phyloP scores from a whole-genome alignment of 495 filamentous ascomycete genomes.

The Aspergillus bertholletiae region DNA sequence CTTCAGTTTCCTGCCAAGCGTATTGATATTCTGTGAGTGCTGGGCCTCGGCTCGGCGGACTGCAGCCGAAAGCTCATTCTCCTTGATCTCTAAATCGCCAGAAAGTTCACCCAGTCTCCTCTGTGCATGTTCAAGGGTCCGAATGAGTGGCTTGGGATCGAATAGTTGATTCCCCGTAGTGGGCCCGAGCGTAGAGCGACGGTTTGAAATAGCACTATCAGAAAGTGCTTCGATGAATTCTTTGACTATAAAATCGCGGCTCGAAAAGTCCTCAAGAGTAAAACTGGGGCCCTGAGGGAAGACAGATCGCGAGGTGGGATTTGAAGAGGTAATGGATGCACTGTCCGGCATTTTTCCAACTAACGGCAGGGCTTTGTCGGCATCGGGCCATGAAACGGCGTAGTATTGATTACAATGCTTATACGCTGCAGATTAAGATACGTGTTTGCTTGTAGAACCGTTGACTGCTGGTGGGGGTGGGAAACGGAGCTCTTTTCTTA shows the following conservation, averaged over 20 bases:
- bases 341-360: conserved; percentile 36
- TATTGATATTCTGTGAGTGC: conserved; percentile 83
- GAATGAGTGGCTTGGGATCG: conserved; percentile 95
- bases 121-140: conserved; percentile 88
- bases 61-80: conserved; percentile 85
- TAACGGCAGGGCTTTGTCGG: not conserved
- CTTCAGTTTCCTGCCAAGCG: conserved; percentile 80
- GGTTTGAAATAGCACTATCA: conserved; percentile 74
- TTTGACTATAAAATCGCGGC: conserved; percentile 89
- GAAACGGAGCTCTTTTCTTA: not conserved
- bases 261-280: conserved; percentile 82
- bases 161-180: conserved; percentile 68
- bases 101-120: conserved; percentile 74
- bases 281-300: conserved; percentile 79
- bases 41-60: conserved; percentile 90
- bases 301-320: conserved; percentile 51
- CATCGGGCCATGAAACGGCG: conserved; percentile 4
- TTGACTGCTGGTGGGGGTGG: not conserved
- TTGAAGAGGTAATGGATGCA: conserved; percentile 35
- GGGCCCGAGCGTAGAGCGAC: conserved; percentile 55
- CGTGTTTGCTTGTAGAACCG: not conserved
- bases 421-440: not conserved
- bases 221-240: conserved; percentile 95
- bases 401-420: not conserved
- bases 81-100: conserved; percentile 76